These are phyloP conservation scores for Mycena olivaceomarginata DNA, from an alignment of 768 basidiomycete species.

Conservation along the genomic window DNA sequence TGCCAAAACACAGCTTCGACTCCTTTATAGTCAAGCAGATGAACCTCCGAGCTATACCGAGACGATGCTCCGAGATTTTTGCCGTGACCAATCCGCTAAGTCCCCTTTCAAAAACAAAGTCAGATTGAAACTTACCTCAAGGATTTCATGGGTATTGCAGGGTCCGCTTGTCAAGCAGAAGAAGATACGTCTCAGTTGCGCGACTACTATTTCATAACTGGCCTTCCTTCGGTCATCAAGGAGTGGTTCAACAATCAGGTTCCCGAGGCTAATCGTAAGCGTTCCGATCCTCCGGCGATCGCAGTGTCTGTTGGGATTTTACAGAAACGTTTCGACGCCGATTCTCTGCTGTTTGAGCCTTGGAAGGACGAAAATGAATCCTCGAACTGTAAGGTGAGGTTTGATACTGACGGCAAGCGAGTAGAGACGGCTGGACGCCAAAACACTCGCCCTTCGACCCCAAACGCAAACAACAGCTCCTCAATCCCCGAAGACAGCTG, in stretches of 20 bases:
- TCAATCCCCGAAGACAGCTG: too few species aligned
- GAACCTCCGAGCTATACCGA: constrained; percentile 3
- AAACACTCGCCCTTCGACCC: too few species aligned
- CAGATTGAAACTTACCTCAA: constrained; percentile 14
- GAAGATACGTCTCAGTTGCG: not conserved
- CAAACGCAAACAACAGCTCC: too few species aligned
- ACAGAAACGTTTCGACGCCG: too few species aligned
- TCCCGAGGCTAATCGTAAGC: not conserved
- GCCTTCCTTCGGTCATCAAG: constrained; percentile 19
- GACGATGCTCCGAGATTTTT: not conserved
- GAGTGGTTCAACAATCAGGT: constrained; percentile 36
- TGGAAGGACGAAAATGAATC: too few species aligned
- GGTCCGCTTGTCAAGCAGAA: constrained; percentile 16
- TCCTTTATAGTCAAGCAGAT: not conserved
- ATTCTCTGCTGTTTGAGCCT: too few species aligned
- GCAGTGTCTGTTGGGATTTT: too few species aligned
- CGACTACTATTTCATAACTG: constrained; percentile 29
- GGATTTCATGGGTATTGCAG: constrained; percentile 10
- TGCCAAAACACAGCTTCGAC: not conserved
- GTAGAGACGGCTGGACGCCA: too few species aligned
- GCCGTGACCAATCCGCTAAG: constrained; percentile 9
- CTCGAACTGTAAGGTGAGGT: too few species aligned
- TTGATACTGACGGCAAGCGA: too few species aligned
- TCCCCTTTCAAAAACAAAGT: not conserved
- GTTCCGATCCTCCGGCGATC: too few species aligned